Evolutionary conservation across 164 flowering plant genomes (phyloP), one percentile per base, ranked within the genome.

Genomic region (Nymphaea thermarum): DNA sequence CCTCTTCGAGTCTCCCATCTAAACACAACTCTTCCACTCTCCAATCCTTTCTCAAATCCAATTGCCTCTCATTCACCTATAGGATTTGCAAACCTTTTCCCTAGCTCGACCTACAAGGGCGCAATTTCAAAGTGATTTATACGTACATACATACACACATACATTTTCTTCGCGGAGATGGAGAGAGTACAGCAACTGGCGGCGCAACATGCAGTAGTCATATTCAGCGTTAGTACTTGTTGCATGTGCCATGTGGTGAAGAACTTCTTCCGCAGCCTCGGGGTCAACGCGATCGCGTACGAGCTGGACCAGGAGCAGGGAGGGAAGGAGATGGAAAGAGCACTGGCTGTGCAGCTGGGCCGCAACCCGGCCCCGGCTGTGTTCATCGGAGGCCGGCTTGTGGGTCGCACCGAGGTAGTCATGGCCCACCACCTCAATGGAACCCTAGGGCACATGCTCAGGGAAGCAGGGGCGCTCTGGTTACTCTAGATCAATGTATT

Each of bases 221-320:
- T 76, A 62, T 76, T 76, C 73, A 76, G 75, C 61, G 67, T 70
- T 71, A 79, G 75, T 25, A 43, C 79, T n/a, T 79, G 81, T 43
- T 76, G 79, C 70, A 79, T 79, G 79, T 73, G 79, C 65, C 74
- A 79, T 42, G 71, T 77, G 3, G 68, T 79, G 17, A 76, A 73
- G 68, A 71, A 64, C 43, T 67, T 76, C 15, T 76, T 79, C 17
- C 47, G 68, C 51, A 79, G 71, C 2, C 77, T 71, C 18, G 78
- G 81, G 8, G 75, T 76, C 63, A 75, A 73, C 64, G 79, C 78
- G 1, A 62, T 44, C 65, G 68, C 75, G 10, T 63, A 73, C 57
- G 77, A 78, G 68, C 62, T 78, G 5, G 81, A 78, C 45, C 69
- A 73, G 61, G 67, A 51, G 18, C 62, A 62, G 1, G 53, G 65